phyloP scores from a whole-genome alignment of 2,329 filamentous ascomycete genomes.

The Alternaria alternata region DNA sequence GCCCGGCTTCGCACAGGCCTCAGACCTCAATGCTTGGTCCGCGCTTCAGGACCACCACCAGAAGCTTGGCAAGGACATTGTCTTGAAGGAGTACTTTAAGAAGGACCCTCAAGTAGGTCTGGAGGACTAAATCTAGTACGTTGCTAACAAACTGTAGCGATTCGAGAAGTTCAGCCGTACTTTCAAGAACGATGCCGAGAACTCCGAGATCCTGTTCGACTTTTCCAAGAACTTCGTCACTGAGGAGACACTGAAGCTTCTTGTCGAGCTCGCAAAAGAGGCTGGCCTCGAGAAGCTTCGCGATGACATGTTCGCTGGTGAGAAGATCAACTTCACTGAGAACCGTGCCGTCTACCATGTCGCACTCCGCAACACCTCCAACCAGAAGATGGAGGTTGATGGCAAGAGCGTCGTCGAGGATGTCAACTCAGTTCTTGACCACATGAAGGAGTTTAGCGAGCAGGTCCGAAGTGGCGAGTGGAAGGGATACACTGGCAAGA shows the following conservation, averaged over 20 bases:
- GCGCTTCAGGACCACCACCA: conserved; percentile 91
- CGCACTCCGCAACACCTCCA: conserved; percentile 88
- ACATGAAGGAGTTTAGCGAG: conserved; percentile 99
- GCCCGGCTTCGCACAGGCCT: conserved; percentile 80
- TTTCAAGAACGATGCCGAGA: conserved; percentile 80
- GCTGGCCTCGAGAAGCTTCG: conserved; percentile 91
- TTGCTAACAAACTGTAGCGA: conserved; percentile 60
- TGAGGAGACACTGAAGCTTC: conserved; percentile 85
- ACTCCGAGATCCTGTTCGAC: conserved; percentile 91
- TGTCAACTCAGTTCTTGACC: conserved; percentile 88
- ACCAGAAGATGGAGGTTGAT: conserved; percentile 83
- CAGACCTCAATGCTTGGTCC: conserved; percentile 85
- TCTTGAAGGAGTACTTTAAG: conserved; percentile 91
- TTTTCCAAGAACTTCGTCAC: conserved; percentile 99
- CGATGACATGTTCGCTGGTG: conserved; percentile 95
- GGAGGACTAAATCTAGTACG: no score
- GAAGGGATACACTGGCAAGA: conserved; percentile 98
- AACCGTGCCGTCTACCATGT: conserved; percentile 94
- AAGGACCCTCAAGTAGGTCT: conserved; percentile 69
- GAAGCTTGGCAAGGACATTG: conserved; percentile 84
- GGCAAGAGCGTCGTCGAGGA: conserved; percentile 94
- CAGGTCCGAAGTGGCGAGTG: conserved; percentile 93
- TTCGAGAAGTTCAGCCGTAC: conserved; percentile 90
- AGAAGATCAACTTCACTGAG: conserved; percentile 99
- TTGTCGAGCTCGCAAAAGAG: conserved; percentile 90